Conservation (phyloP, 805 yeast species). For the Hanseniaspora nectarophila region DNA sequence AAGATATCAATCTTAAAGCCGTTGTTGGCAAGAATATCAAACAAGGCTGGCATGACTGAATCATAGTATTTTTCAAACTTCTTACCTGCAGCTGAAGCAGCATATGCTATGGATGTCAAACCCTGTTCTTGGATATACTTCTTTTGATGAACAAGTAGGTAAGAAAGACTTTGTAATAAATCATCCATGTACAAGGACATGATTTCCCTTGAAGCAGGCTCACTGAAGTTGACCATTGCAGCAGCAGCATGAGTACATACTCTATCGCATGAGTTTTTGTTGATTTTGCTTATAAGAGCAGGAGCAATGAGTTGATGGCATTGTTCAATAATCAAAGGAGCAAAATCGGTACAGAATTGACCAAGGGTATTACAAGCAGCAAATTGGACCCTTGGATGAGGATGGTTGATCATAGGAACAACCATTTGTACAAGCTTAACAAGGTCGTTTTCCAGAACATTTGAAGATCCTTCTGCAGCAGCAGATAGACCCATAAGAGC, state of each 20-base stretch:
- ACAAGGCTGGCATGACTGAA: conserved; percentile 78
- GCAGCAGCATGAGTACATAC: conserved; percentile 99
- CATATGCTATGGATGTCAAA: conserved; percentile 87
- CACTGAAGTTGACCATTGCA: conserved; percentile 89
- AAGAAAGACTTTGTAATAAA: conserved; percentile 60
- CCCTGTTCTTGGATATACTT: conserved; percentile 96
- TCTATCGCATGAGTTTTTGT: conserved; percentile 63
- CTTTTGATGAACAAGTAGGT: conserved; percentile 70
- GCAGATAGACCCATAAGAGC: conserved; percentile 93
- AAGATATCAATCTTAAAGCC: conserved; percentile 67
- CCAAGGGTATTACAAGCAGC: conserved; percentile 96
- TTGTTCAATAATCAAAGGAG: conserved; percentile 72
- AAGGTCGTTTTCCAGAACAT: conserved; percentile 69
- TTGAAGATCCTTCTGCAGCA: conserved; percentile 95
- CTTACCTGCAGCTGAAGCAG: conserved; percentile 89
- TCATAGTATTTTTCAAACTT: conserved; percentile 86
- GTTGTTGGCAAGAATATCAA: conserved; percentile 67
- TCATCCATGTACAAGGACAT: conserved; percentile 88
- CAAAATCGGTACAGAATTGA: conserved; percentile 92
- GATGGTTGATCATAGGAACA: conserved; percentile 71
- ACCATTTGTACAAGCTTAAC: conserved; percentile 74
- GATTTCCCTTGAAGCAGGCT: conserved; percentile 75
- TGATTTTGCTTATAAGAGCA: conserved; percentile 71
- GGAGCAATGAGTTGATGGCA: conserved; percentile 74
- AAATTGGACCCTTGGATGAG: conserved; percentile 89